Conservation (phyloP, 2,329 filamentous ascomycete genomes). For the Colletotrichum musicola region DNA sequence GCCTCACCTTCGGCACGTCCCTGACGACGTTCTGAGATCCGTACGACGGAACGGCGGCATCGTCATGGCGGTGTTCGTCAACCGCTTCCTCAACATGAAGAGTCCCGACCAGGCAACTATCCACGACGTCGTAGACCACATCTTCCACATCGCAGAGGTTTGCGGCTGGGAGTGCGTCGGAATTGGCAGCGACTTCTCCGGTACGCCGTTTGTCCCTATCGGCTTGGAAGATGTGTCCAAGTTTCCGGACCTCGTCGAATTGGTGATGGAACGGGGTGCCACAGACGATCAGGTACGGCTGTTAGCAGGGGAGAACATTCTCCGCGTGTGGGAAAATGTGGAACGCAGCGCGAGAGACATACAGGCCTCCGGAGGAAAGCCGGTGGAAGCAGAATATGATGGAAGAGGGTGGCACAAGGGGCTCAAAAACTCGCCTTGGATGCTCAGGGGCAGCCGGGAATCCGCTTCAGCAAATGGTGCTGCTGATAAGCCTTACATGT, state of each 20-base stretch:
- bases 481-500: slow-evolving; percentile 28
- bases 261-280: slow-evolving; percentile 47
- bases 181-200: slow-evolving; percentile 52
- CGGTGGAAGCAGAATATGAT: slow-evolving; percentile 47
- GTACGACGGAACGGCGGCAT: slow-evolving; percentile 53
- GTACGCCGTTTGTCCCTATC: slow-evolving; percentile 46
- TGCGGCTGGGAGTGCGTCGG: slow-evolving; percentile 54
- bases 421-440: neutral
- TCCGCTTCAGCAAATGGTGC: slow-evolving; percentile 32
- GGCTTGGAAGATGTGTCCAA: slow-evolving; percentile 49
- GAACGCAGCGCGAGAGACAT: slow-evolving; percentile 45
- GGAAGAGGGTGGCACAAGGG: slow-evolving; percentile 44
- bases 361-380: slow-evolving; percentile 43
- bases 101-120: slow-evolving; percentile 48
- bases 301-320: slow-evolving; percentile 46
- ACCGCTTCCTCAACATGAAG: slow-evolving; percentile 49
- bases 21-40: slow-evolving; percentile 53
- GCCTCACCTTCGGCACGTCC: slow-evolving; percentile 53
- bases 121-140: slow-evolving; percentile 52
- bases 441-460: slow-evolving; percentile 40
- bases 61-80: slow-evolving; percentile 55
- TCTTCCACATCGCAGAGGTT: slow-evolving; percentile 45
- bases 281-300: slow-evolving; percentile 46
- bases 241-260: slow-evolving; percentile 49
- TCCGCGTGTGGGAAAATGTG: slow-evolving; percentile 46